Base-by-base conservation (phyloP, 192 early-diverging fungal species). In the Podila clonocystis region DNA sequence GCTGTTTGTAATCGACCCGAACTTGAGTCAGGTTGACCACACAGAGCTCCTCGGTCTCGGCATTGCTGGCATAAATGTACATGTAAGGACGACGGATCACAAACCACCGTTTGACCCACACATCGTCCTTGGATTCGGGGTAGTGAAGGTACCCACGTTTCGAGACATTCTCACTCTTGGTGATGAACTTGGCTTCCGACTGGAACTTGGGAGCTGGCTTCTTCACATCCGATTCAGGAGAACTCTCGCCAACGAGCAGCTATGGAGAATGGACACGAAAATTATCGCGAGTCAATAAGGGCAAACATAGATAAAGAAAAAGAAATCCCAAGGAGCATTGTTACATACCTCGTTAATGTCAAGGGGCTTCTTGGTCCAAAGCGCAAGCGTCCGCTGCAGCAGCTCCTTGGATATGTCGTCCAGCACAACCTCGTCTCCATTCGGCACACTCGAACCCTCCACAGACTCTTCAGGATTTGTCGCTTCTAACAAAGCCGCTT, bases 11-110 rank as follows among this genome's bases (percentile, higher is more conserved):
- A 63, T 87, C 85, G 41, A 93, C 75, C 9, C 91, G 64, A 9
- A 93, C 89, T 30, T 91, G 88, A n/a, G 87, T 75, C 29, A 97
- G 77, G 59, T 93, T 93, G 62, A 96, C 87, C n/a, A 94, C 91
- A 63, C 90, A 88, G 31, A 91, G 83, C 64, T 95, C 89, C n/a
- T 89, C 89, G 9, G 68, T 73, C 68, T 94, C 93, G 3, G 82
- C 83, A 22, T 86, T 70, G 65, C 87, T 90, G 29, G 79, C 83
- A 84, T 92, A 96, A 30, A 95, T 88, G 70, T 93, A 95, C 36
- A 97, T 73, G 72, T 93, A 95, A 15, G 96, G 96, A 36, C 91
- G 87, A 50, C 91, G 84, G 63, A 94, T 83, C 38, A 96, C 94
- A 84, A 94, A 91, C 92, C 93, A 96, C 8, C 91, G 85, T 57